Evolutionary conservation across 2,329 filamentous ascomycete species (phyloP).

Genomic region (Penicillium sp.): DNA sequence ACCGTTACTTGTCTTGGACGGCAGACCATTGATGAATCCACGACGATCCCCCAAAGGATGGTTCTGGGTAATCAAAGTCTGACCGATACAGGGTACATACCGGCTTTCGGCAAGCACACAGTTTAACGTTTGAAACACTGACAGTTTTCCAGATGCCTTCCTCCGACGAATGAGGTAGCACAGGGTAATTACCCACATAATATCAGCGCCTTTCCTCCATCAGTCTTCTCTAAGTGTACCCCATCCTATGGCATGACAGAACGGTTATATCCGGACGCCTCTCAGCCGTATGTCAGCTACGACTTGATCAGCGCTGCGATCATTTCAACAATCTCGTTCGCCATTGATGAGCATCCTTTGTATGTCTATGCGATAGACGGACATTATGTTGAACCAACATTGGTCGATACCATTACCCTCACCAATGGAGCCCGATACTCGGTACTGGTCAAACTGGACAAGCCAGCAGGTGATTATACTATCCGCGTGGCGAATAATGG

Average conservation of each 20-base stretch:
- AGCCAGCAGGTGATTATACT: conserved; percentile 54
- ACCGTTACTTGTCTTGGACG: conserved; percentile 55
- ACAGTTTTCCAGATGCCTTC: conserved; percentile 22
- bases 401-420: conserved; percentile 36
- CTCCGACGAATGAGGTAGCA: conserved; percentile 19
- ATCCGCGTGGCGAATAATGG: conserved; percentile 57
- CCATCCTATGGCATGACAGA: conserved; percentile 52
- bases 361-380: conserved; percentile 48
- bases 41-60: conserved; percentile 24
- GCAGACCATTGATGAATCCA: conserved; percentile 48
- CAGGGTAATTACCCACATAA: conserved; percentile 26
- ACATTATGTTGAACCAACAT: conserved; percentile 41
- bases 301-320: conserved; percentile 58
- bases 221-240: conserved; percentile 47
- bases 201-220: conserved; percentile 31
- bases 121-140: background rate
- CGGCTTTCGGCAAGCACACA: background rate
- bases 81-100: conserved; percentile 27
- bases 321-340: conserved; percentile 54
- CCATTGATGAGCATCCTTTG: conserved; percentile 48
- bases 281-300: conserved; percentile 54
- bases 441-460: conserved; percentile 48
- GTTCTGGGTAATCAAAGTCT: conserved; percentile 23
- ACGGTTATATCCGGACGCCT: conserved; percentile 45
- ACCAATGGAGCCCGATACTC: conserved; percentile 42